These are phyloP conservation scores for Sarocladium oryzae DNA, from an alignment of 2,329 filamentous ascomycete genomes.

Conservation along the genomic window DNA sequence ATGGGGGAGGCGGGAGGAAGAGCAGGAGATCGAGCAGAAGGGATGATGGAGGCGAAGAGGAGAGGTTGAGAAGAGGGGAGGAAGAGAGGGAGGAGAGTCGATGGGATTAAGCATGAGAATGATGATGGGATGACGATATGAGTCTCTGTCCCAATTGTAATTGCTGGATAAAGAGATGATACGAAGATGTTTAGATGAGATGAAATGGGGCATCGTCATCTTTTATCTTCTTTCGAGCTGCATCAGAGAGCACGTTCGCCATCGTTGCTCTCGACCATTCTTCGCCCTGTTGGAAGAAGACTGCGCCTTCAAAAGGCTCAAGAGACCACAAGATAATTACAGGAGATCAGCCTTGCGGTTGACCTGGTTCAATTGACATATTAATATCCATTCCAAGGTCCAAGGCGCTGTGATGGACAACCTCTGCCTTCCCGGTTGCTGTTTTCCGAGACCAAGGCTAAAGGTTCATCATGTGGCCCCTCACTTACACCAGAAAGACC, in stretches of 20 bases:
- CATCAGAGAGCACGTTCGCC: not conserved
- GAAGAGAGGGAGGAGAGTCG: slow-evolving; percentile 51
- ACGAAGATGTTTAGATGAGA: not conserved
- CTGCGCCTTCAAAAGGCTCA: no score
- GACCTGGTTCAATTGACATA: no score
- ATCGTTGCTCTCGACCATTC: not conserved
- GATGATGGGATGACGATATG: not conserved
- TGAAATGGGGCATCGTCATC: not conserved
- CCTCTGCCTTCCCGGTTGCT: no score
- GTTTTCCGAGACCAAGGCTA: slow-evolving; percentile 6
- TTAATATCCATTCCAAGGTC: no score
- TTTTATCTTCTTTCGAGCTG: not conserved
- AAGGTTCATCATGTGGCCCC: not conserved
- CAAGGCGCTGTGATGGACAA: no score
- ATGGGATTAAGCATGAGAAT: slow-evolving; percentile 37
- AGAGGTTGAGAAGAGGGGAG: slow-evolving; percentile 49
- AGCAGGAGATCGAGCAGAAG: slow-evolving; percentile 37
- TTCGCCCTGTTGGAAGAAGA: no score
- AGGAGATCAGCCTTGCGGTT: no score
- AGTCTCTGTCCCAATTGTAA: not conserved
- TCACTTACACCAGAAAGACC: slow-evolving; percentile 1
- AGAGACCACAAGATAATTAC: no score
- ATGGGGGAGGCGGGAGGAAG: slow-evolving; percentile 33
- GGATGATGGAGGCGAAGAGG: slow-evolving; percentile 43
- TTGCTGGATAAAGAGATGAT: no score